Conservation (phyloP, 176 grass and related monocot genomes). For the Cymbopogon citratus region DNA sequence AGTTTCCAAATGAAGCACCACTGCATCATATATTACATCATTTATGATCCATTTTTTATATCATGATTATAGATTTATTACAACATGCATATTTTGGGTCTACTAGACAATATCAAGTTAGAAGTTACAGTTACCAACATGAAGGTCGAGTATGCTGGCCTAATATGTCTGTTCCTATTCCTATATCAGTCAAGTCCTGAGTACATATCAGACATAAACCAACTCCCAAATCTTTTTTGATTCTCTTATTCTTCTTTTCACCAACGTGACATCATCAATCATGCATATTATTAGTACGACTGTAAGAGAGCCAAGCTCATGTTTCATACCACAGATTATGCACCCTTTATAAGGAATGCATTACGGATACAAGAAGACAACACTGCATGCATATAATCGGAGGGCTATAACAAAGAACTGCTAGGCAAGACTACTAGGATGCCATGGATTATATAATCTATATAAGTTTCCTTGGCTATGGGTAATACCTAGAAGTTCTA, state of each 20-base stretch:
- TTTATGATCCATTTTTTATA: not conserved
- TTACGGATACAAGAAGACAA: not conserved
- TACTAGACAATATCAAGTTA: slow-evolving; percentile 1
- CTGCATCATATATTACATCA: not conserved
- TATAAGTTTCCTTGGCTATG: not conserved
- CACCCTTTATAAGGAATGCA: not conserved
- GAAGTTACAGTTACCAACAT: not conserved
- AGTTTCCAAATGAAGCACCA: slow-evolving; percentile 2
- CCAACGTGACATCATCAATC: not conserved
- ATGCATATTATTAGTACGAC: not conserved
- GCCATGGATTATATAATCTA: not conserved
- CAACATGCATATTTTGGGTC: not conserved
- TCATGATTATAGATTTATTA: not conserved
- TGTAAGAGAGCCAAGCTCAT: not conserved
- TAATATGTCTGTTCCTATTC: too few species aligned
- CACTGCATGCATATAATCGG: not conserved
- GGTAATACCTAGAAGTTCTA: not conserved
- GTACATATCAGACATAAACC: not conserved
- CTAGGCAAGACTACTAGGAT: not conserved
- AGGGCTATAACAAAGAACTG: not conserved
- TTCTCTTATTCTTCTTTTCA: not conserved
- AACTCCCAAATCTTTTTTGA: not conserved
- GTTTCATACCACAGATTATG: not conserved
- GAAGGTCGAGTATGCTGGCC: not conserved
- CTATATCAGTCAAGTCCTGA: too few species aligned